A percentile compares a stretch with the other conserved stretches of the same genome.
Conservation (phyloP, 306 rosid species). For the Lithocarpus polystachyus region DNA sequence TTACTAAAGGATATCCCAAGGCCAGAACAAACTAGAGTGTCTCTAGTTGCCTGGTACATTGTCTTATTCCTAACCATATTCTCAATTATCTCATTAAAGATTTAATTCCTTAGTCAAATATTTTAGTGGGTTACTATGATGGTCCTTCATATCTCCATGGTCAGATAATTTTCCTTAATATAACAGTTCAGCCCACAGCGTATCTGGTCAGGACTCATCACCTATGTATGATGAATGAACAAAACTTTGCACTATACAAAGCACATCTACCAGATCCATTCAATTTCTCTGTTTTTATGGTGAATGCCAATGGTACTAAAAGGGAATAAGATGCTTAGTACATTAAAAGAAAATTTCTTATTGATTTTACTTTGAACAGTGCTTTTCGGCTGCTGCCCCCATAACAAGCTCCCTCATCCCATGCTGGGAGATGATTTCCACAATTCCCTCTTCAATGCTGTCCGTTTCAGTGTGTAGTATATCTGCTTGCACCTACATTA, state of each 20-base stretch:
- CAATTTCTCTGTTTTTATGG: background rate
- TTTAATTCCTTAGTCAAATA: no score
- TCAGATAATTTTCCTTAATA: background rate
- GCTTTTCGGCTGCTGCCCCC: constrained; percentile 86
- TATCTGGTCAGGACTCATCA: background rate
- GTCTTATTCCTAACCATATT: no score
- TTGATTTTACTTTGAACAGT: constrained; percentile 50
- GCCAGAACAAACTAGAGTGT: no score
- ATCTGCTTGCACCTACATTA: constrained; percentile 49
- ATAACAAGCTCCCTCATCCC: constrained; percentile 66
- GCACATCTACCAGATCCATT: background rate
- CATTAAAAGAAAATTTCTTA: background rate
- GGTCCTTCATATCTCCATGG: background rate
- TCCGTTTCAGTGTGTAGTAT: constrained; percentile 47
- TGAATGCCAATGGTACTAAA: background rate
- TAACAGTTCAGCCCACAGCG: background rate
- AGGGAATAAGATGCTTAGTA: background rate
- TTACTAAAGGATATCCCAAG: no score
- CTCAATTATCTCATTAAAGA: no score
- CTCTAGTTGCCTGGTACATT: no score
- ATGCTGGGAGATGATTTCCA: constrained; percentile 51
- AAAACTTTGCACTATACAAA: background rate
- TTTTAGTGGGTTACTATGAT: background rate
- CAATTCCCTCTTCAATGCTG: constrained; percentile 68
- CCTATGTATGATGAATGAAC: background rate